phyloP scores from a whole-genome alignment of 441 rosid species.

The Bruguiera hainesii region DNA sequence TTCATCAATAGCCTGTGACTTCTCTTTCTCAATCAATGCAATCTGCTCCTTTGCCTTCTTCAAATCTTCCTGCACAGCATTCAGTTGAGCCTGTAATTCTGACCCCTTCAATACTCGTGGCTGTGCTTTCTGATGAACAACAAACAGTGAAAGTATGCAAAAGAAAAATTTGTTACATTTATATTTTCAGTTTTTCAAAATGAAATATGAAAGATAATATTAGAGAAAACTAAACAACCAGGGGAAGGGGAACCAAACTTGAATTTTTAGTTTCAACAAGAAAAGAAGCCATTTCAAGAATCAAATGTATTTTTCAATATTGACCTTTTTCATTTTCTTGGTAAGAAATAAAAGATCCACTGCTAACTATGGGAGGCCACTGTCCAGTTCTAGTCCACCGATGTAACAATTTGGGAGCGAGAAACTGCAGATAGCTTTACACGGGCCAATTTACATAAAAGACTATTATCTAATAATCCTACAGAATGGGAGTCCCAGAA shows the following conservation, averaged over 20 bases:
- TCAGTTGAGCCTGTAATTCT: constrained; percentile 64
- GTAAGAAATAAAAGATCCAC: background rate
- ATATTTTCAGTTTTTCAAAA: background rate
- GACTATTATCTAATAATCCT: background rate
- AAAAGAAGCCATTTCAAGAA: too few relatives aligned
- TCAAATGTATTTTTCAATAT: background rate
- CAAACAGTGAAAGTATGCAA: constrained; percentile 15
- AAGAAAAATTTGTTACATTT: background rate
- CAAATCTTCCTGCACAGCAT: constrained; percentile 63
- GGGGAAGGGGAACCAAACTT: too few relatives aligned
- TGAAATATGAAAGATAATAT: background rate
- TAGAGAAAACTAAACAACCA: too few relatives aligned
- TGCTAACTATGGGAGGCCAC: background rate
- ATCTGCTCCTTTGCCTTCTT: constrained; percentile 78
- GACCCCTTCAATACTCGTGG: constrained; percentile 50
- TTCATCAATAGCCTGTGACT: constrained; percentile 55
- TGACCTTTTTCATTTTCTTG: background rate
- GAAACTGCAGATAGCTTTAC: background rate
- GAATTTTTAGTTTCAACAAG: too few relatives aligned
- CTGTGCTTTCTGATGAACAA: constrained; percentile 51
- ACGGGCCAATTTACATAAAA: background rate
- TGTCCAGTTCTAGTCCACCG: background rate
- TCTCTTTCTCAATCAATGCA: constrained; percentile 65
- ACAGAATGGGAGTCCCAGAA: background rate
- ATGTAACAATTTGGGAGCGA: background rate